Base-by-base conservation (phyloP, 1,139 yeast genomes). In the Geotrichum europaeum region DNA sequence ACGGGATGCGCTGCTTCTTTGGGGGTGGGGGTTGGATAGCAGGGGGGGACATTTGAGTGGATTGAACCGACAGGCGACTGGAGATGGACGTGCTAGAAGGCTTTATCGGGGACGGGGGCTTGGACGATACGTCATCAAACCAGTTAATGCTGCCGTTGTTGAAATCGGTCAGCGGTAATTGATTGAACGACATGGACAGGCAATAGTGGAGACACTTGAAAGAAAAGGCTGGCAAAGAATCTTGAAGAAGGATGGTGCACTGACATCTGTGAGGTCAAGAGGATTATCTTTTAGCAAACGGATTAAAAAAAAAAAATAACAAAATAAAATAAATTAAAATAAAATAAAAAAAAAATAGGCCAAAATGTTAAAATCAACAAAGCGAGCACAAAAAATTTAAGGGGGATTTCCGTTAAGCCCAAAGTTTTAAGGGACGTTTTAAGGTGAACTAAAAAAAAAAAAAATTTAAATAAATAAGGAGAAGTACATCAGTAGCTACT, bases 1-100 rank as follows among this genome's bases (percentile, higher is more conserved):
- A 62, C 25, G 60, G 60, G n/a, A 57, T 57, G n/a, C 60, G 56
- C 36, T 54, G 60, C 47, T 52, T 57, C 28, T 53, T 57, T 32
- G 43, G 30, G n/a, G 51, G 49, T 45, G 56, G 56, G n/a, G 56
- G 57, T 13, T 30, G 57, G 15, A 45, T 36, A 12, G 43, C 43
- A 36, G 43, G 43, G 43, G 49, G 55, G n/a, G 32, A 40, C 20
- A 10, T 52, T 36, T 36, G 49, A 13, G 18, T 28, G 18, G 20
- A 32, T 20, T 30, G 43, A 30, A 28, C 24, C n/a, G 24, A 30
- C n/a, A 22, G 24, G 36, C 43, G 43, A 36, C 34, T 34, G 22
- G 43, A 28, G 53, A 28, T 34, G 53, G 24, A 32, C 25, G 28
- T 15, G 30, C 6, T 34, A 30, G 28, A 22, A 30, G 47, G 47